Evolutionary conservation across 2,329 filamentous ascomycete species (phyloP), one percentile per base, ranked within the genome.

Genomic region (Pseudogymnoascus sp.): DNA sequence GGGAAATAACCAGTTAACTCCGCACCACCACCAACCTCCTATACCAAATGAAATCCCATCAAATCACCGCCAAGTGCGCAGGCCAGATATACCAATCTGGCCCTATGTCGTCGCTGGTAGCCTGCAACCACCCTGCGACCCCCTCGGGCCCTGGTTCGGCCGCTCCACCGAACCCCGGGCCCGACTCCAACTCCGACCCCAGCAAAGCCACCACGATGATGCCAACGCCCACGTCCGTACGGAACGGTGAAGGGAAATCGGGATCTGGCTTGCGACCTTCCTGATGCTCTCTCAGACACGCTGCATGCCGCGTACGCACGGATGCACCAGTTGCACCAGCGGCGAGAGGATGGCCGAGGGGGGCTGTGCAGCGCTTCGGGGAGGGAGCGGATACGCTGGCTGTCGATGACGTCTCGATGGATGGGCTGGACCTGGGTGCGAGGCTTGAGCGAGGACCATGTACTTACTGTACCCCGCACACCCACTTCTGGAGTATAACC

Each of bases 1-100:
- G n/a, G 25, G 48, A 57, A 34, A 57, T 57, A 57, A 57, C n/a
- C 48, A 31, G 8, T 34, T 57, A 57, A 57, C 25, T 57, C 48
- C 48, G 48, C n/a, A 57, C n/a, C 14, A 34, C 25, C 25, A 16
- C n/a, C 48, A 16, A 31, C n/a, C 5, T 23, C 45, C 14, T 16
- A n/a, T 2, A 1, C 23, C 23, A 51, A 28, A 23, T 28, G 45
- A 28, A 51, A 31, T 54, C 23, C 45, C 23, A 54, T 54, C 7
- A 16, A n/a, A 11, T 31, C 48, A 31, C 23, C 2, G 48, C 48
- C 48, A 57, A 34, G n/a, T 8, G 6, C n/a, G 10, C 8, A 54
- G 14, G 23, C 23, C 2, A 11, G 45, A 25, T 7, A 51, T 14
- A 13, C 25, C 48, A 34, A 57, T 19, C 48, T 16, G 48, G 4